Base-by-base conservation (phyloP, 495 filamentous ascomycete species). In the Hypoxylon cercidicola region DNA sequence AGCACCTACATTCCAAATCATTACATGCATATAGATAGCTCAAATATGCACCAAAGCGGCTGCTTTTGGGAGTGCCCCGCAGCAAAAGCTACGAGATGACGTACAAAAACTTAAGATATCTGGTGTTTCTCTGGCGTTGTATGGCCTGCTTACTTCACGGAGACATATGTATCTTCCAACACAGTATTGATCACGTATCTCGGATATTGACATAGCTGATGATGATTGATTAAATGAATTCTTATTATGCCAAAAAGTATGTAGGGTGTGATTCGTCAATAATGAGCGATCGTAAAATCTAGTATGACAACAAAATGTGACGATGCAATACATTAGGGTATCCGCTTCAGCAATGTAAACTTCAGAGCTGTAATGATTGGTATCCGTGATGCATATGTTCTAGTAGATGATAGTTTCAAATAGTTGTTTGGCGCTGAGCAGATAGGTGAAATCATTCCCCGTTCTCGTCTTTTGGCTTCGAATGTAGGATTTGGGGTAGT, bases 61-160 rank as follows among this genome's bases (percentile, higher is more conserved):
- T 45, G 20, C 46, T 19, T 16, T 55, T 57, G 51, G 64, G 30
- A 23, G 20, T 4, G 32, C 10, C 44, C 57, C 53, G 53, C 52
- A 18, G 19, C 11, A 1, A 41, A 34, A 43, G 60, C 19, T 45
- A 62, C 58, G 49, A 49, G 28, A 68, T 68, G 64, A 68, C 64
- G 64, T 68, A 55, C 19, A n/a, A n/a, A 21, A 20, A 56, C 56
- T 37, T 55, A 60, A 60, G 51, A 55, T 51, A 66, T 61, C 40
- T 44, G 28, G 44, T 28, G 28, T 57, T 23, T 13, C 18, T 57
- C 55, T 60, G 12, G 28, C 30, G 45, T 46, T 50, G n/a, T 25
- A 37, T 32, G 18, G 23, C 28, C 35, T 51, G 30, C 25, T 34
- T 21, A 48, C 55, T 50, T 55, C 51, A 40, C 55, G 35, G 45